A percentile compares a stretch with the other conserved stretches of the same genome.
Conservation (phyloP, 1,284 basidiomycete genomes). For the Marasmius oreades region DNA sequence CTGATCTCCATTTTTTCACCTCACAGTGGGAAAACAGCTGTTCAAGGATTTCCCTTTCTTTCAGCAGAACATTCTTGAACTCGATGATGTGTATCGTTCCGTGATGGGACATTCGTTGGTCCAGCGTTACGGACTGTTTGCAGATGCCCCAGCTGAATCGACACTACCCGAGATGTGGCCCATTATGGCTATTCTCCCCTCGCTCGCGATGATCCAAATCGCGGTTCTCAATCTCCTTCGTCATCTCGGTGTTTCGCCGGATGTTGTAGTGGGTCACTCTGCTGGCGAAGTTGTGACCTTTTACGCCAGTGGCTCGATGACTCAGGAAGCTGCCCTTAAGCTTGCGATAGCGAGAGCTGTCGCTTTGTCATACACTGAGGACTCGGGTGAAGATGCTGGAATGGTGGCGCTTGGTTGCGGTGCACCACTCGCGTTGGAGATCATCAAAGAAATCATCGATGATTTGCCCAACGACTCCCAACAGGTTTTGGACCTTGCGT, state of each 20-base stretch:
- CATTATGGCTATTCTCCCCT: constrained; percentile 25
- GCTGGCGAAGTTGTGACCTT: constrained; percentile 37
- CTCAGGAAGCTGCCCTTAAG: constrained; percentile 23
- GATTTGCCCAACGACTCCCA: neutral
- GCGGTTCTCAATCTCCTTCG: constrained; percentile 33
- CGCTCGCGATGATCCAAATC: constrained; percentile 35
- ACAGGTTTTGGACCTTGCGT: constrained; percentile 27
- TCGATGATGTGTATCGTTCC: constrained; percentile 25
- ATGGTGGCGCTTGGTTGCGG: constrained; percentile 35
- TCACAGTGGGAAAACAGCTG: constrained; percentile 33
- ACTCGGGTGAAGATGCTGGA: constrained; percentile 21
- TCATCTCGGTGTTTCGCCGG: constrained; percentile 27
- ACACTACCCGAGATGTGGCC: constrained; percentile 29
- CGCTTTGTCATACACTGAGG: constrained; percentile 26
- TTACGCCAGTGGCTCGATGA: constrained; percentile 28
- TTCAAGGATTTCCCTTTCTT: constrained; percentile 28
- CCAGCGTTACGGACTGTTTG: constrained; percentile 13
- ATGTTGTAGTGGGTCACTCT: constrained; percentile 36
- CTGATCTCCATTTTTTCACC: neutral
- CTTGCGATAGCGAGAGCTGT: constrained; percentile 17
- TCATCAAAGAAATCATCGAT: constrained; percentile 20
- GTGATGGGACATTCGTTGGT: constrained; percentile 29
- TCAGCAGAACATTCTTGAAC: constrained; percentile 26
- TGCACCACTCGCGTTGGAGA: constrained; percentile 18
- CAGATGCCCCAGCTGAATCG: neutral